Evolutionary conservation across 2,329 filamentous ascomycete genomes (phyloP), one percentile per base, ranked within the genome.

Genomic region (Ophiosphaerella narmari): DNA sequence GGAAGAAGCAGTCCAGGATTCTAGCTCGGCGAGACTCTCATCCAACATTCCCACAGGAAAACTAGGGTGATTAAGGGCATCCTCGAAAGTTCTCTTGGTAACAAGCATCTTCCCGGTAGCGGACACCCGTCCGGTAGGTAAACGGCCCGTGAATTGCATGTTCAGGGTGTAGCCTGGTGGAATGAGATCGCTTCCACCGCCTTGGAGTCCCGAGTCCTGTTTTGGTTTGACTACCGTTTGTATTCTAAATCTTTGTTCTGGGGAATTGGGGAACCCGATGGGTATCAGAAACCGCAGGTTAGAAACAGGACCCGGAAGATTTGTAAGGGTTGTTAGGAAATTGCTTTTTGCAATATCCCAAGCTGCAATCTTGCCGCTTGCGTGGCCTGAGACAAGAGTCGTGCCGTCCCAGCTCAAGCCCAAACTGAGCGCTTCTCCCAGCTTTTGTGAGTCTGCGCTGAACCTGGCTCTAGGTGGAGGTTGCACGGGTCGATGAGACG

Each of bases 401-500:
- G 87, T 91, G 23, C 90, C 89, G 70, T 97, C 93, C 72, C 94
- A 92, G 66, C 85, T 92, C 45, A 95, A 74, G 16, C 83, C 82
- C 48, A 96, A 69, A 63, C 88, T 89, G 21, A 86, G 82, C 4
- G 83, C 83, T 11, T 83, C 79, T 11, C 89, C 90, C 16, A 82
- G 80, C 44, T 90, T 85, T 39, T 81, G 76, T 32, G 86, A 84
- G 6, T 82, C 79, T 50, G 83, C 74, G 65, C 59, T 66, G 53
- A 84, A 78, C 21, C 71, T 63, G 7, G 71, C 71, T 39, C 70
- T 66, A 13, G 64, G 46, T 2, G 71, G 52, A 12, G 77, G 75
- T 45, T 78, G 75, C 7, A 79, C 62, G 70, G 52, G 75, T 82
- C 80, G 29, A 82, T 81, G 46, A 74, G 75, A 70, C 83, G 85